phyloP scores from a whole-genome alignment of 108 stramenopile genomes.

The Fistulifera pelliculosa region DNA sequence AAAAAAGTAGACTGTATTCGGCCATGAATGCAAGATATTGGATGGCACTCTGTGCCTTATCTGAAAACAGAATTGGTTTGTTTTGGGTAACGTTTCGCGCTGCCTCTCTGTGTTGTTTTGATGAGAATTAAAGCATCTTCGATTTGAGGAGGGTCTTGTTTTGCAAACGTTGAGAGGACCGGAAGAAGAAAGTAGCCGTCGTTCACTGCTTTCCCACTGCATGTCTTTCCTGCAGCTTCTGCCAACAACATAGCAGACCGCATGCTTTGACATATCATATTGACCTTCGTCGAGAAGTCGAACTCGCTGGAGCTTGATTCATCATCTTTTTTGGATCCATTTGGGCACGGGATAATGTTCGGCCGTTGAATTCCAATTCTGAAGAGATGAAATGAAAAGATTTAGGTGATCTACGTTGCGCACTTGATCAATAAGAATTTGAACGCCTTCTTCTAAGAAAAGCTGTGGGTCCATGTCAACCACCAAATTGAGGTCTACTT shows the following conservation, averaged over 20 bases:
- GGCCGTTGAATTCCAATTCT: slow-evolving; percentile 55
- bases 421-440: slow-evolving; percentile 46
- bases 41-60: slow-evolving; percentile 70
- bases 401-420: slow-evolving; percentile 68
- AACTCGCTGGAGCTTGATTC: slow-evolving; percentile 13
- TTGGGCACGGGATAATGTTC: slow-evolving; percentile 64
- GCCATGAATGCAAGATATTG: slow-evolving; percentile 87
- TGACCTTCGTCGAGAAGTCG: slow-evolving; percentile 67
- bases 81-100: slow-evolving; percentile 9
- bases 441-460: slow-evolving; percentile 55
- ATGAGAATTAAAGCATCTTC: slow-evolving; percentile 73
- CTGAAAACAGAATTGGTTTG: slow-evolving; percentile 49
- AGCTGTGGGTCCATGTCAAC: slow-evolving; percentile 53
- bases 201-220: slow-evolving; percentile 20
- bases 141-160: slow-evolving; percentile 70
- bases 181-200: slow-evolving; percentile 75
- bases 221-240: slow-evolving; percentile 31
- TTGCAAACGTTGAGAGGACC: slow-evolving; percentile 81
- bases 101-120: slow-evolving; percentile 28
- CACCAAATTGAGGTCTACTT: slow-evolving; percentile 79
- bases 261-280: slow-evolving; percentile 54
- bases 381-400: slow-evolving; percentile 71
- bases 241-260: slow-evolving; percentile 54
- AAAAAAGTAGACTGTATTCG: slow-evolving; percentile 75
- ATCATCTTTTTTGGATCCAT: slow-evolving; percentile 26